A percentile compares a stretch with the other conserved stretches of the same genome.
These are phyloP conservation scores for Barnettozyma pratensis DNA, from an alignment of 805 yeast genomes.

Conservation along the genomic window DNA sequence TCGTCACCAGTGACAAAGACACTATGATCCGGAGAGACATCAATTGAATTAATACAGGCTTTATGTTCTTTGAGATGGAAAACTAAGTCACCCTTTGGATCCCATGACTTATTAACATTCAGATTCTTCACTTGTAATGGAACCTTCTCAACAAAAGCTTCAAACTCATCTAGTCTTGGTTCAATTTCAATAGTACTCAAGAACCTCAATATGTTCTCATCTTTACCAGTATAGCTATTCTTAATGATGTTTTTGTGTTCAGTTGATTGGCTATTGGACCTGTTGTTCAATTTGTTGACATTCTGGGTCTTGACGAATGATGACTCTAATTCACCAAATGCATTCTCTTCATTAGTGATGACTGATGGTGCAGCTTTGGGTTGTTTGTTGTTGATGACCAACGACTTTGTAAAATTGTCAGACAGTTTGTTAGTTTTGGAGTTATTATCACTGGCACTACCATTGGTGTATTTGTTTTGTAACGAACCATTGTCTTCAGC, in stretches of 20 bases:
- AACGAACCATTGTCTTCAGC: background rate
- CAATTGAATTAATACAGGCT: conserved; percentile 52
- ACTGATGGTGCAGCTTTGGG: conserved; percentile 36
- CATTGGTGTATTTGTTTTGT: background rate
- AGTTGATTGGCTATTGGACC: conserved; percentile 4
- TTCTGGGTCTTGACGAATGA: conserved; percentile 15
- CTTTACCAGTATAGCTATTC: conserved; percentile 64
- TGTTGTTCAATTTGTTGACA: conserved; percentile 9
- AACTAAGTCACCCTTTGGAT: conserved; percentile 49
- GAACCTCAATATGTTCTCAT: conserved; percentile 56
- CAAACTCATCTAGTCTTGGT: conserved; percentile 53
- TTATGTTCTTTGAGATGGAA: conserved; percentile 61
- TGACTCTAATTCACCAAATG: conserved; percentile 40
- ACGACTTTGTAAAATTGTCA: conserved; percentile 25
- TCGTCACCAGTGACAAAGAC: conserved; percentile 77
- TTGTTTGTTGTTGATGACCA: conserved; percentile 28
- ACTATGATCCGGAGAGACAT: conserved; percentile 54
- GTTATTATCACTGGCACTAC: background rate
- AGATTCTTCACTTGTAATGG: conserved; percentile 5
- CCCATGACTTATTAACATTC: conserved; percentile 21
- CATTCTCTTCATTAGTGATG: conserved; percentile 34
- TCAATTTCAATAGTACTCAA: conserved; percentile 48
- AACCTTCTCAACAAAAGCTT: conserved; percentile 56
- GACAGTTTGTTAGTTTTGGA: background rate
- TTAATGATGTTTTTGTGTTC: conserved; percentile 27